Evolutionary conservation across 2,329 filamentous ascomycete species (phyloP), one percentile per base, ranked within the genome.

Genomic region (Aspergillus quadricinctus): DNA sequence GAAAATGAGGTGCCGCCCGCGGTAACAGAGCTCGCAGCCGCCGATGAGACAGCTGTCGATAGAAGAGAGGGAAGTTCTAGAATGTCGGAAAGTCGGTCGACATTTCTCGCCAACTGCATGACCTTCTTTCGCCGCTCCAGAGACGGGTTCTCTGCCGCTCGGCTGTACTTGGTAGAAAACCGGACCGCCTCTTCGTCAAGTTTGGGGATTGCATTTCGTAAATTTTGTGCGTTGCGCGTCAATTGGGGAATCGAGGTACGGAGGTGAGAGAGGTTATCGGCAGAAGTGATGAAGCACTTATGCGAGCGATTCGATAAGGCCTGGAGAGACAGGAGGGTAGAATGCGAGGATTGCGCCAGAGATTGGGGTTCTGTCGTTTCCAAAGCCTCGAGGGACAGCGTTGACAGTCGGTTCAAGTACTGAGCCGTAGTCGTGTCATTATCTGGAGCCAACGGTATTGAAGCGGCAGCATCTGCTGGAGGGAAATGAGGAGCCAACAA

Each of bases 241-340:
- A 97, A 78, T 14, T 78, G 73, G 0, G 91, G 89, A n/a, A 99
- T 79, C 1, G 87, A 83, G n/a, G 81, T 79, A 50, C 81, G 80
- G 7, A 97, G 81, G 9, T 85, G 86, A n/a, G 84, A 82, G 66
- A 97, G 86, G 65, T 89, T 87, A 64, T 86, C 83, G 23, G 90
- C 87, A 3, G 93, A 94, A 53, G 87, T 81, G 64, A 97, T 92
- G 61, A 97, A 87, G 19, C 87, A 82, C 69, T 88, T 90, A 74
- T 97, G 88, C 0, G 92, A 96, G 64, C 90, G 89, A 66, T 96
- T 96, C 7, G 92, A 93, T 50, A 97, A 84, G 0, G 86, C 84
- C 71, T 99, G 94, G 1, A 97, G 82, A 0, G 91, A 90, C 43
- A 96, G 84, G 14, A 93, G 82, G 43, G 89, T 83, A 0, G 90